Evolutionary conservation across 345 rosid species (phyloP).

Genomic region (Excoecaria agallocha): DNA sequence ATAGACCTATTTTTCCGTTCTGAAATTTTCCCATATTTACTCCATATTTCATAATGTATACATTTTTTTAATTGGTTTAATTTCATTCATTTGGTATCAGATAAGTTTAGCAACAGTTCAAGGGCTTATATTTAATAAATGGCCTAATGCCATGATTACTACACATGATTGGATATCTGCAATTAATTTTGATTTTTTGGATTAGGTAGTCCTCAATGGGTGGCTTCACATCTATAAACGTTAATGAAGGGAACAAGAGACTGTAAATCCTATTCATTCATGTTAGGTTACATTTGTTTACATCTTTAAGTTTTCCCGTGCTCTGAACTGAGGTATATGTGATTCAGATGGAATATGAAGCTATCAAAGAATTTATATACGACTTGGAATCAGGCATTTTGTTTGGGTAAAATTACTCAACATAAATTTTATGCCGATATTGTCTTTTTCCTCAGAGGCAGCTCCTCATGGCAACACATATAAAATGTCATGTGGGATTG

Average conservation of each 20-base stretch:
- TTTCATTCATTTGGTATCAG: background rate
- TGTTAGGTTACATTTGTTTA: too few relatives aligned
- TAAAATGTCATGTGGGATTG: background rate
- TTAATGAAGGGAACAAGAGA: too few relatives aligned
- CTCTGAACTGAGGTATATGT: too few relatives aligned
- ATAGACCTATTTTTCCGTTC: too few relatives aligned
- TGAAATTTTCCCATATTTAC: too few relatives aligned
- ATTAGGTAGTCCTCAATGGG: too few relatives aligned
- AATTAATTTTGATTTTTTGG: constrained; percentile 1
- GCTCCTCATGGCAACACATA: background rate
- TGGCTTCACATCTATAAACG: too few relatives aligned
- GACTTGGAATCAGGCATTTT: constrained; percentile 94
- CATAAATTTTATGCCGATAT: background rate
- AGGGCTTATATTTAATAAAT: constrained; percentile 9
- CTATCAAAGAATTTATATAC: constrained; percentile 92
- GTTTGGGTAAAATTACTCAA: constrained; percentile 61
- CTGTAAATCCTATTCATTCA: too few relatives aligned
- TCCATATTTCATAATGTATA: too few relatives aligned
- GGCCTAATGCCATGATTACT: constrained; percentile 14
- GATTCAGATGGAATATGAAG: too few relatives aligned
- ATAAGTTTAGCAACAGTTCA: constrained; percentile 1
- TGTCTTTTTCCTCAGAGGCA: background rate
- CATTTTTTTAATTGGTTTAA: background rate
- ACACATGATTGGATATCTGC: constrained; percentile 17
- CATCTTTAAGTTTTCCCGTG: too few relatives aligned